A percentile compares a stretch with the other conserved stretches of the same genome.
Conservation (phyloP, 495 filamentous ascomycete genomes). For the Extremus antarcticus region DNA sequence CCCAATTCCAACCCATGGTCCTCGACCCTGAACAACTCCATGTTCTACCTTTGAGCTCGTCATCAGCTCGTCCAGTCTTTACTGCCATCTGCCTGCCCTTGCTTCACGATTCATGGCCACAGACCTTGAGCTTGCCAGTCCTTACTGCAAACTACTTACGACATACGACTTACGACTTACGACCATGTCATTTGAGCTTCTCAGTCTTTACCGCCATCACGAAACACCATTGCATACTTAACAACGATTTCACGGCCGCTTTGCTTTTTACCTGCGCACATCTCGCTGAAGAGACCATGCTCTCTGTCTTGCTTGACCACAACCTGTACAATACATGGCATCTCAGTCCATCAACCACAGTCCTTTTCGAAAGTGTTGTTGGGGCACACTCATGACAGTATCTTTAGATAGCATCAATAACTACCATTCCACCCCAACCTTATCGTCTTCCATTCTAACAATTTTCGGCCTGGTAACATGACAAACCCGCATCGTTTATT, state of each 20-base stretch:
- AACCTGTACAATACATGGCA: background rate
- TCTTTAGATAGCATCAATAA: background rate
- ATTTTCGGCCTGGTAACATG: too few species aligned
- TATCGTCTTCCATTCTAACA: too few species aligned
- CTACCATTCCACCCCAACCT: too few species aligned
- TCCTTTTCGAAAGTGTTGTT: background rate
- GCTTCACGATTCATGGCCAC: too few species aligned
- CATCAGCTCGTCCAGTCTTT: conserved; percentile 1
- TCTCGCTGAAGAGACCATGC: background rate
- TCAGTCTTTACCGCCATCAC: background rate
- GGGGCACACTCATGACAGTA: background rate
- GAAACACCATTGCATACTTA: background rate
- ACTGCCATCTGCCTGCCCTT: too few species aligned
- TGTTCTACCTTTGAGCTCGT: conserved; percentile 15
- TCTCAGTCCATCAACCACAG: background rate
- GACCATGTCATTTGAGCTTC: background rate
- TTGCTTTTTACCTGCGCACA: background rate
- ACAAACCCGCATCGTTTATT: too few species aligned
- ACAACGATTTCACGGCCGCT: background rate
- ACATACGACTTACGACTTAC: background rate
- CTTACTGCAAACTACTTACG: too few species aligned
- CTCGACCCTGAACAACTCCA: conserved; percentile 4
- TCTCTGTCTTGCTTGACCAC: background rate
- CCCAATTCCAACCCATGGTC: conserved; percentile 10
- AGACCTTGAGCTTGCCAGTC: too few species aligned